phyloP scores from a whole-genome alignment of 2,329 filamentous ascomycete species.

The Cordyceps militaris region DNA sequence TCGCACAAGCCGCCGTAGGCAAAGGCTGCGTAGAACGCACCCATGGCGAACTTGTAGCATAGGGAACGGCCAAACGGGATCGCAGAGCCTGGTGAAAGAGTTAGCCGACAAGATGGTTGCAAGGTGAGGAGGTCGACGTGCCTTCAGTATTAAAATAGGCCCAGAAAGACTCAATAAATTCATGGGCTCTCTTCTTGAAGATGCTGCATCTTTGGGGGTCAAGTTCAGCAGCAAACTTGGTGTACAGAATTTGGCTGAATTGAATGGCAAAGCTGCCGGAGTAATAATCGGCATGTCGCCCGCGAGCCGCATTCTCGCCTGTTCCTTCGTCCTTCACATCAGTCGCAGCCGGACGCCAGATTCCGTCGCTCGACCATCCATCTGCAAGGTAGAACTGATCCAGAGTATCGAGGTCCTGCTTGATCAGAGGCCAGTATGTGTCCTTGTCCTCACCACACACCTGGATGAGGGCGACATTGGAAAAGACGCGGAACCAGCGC shows the following conservation, averaged over 20 bases:
- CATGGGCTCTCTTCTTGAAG: conserved; percentile 29
- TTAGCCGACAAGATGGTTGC: background rate
- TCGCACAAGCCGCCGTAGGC: conserved; percentile 34
- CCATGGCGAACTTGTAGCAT: conserved; percentile 45
- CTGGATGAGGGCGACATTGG: conserved; percentile 38
- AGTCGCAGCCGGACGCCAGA: conserved; percentile 27
- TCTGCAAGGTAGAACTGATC: conserved; percentile 38
- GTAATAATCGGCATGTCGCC: conserved; percentile 43
- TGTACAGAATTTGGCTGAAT: conserved; percentile 41
- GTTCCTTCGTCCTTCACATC: conserved; percentile 16
- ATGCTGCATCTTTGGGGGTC: conserved; percentile 31
- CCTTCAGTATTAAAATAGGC: conserved; percentile 40
- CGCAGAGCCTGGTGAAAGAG: conserved; percentile 32
- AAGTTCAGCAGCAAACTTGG: conserved; percentile 34
- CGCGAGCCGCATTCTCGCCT: conserved; percentile 15
- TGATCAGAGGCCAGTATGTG: conserved; percentile 30
- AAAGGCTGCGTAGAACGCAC: conserved; percentile 40
- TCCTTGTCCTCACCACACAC: conserved; percentile 31
- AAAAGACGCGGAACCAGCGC: conserved; percentile 46
- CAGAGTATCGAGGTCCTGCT: conserved; percentile 34
- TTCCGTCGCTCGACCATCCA: conserved; percentile 42
- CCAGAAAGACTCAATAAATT: conserved; percentile 38
- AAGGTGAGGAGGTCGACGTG: conserved; percentile 15
- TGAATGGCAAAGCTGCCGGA: conserved; percentile 49
- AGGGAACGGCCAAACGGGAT: conserved; percentile 46